phyloP scores from a whole-genome alignment of 2,329 filamentous ascomycete species.

The Davidsoniella neocaledoniae region DNA sequence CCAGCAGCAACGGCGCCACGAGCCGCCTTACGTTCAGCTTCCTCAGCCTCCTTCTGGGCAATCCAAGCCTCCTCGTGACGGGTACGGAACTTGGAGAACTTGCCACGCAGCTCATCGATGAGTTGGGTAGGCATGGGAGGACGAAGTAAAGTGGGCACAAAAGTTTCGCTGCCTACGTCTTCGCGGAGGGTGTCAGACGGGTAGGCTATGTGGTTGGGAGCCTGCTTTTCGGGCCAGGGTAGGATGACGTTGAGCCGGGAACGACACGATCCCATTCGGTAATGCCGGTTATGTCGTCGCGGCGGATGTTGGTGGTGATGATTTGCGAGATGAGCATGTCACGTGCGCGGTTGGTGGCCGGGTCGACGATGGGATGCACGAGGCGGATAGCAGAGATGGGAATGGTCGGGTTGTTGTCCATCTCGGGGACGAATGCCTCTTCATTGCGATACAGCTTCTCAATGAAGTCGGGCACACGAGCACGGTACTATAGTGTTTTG shows the following conservation, averaged over 20 bases:
- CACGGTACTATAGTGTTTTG: slow-evolving; percentile 3
- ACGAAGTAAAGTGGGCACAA: slow-evolving; percentile 57
- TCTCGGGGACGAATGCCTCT: slow-evolving; percentile 21
- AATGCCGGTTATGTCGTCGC: slow-evolving; percentile 25
- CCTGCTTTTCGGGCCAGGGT: slow-evolving; percentile 56
- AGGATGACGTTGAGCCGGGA: slow-evolving; percentile 55
- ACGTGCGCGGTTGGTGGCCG: slow-evolving; percentile 42
- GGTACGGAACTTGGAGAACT: slow-evolving; percentile 66
- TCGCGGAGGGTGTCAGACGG: slow-evolving; percentile 57
- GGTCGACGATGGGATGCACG: slow-evolving; percentile 57
- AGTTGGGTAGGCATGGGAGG: slow-evolving; percentile 66
- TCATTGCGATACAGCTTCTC: slow-evolving; percentile 20
- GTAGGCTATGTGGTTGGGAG: slow-evolving; percentile 35
- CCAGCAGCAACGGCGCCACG: neutral
- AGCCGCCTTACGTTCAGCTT: slow-evolving; percentile 26
- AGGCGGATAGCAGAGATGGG: slow-evolving; percentile 61
- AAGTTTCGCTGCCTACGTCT: slow-evolving; percentile 58
- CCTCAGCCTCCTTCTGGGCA: slow-evolving; percentile 43
- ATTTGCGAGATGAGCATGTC: slow-evolving; percentile 68
- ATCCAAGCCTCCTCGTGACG: slow-evolving; percentile 64
- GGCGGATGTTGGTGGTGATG: slow-evolving; percentile 29
- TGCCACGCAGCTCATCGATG: slow-evolving; percentile 72
- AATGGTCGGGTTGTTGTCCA: slow-evolving; percentile 35
- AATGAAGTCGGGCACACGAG: slow-evolving; percentile 12
- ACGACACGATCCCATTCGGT: slow-evolving; percentile 41